Percentiles rank a stretch among this genome's conserved stretches.
phyloP scores from a whole-genome alignment of 345 rosid species.

The Brassica cretica region DNA sequence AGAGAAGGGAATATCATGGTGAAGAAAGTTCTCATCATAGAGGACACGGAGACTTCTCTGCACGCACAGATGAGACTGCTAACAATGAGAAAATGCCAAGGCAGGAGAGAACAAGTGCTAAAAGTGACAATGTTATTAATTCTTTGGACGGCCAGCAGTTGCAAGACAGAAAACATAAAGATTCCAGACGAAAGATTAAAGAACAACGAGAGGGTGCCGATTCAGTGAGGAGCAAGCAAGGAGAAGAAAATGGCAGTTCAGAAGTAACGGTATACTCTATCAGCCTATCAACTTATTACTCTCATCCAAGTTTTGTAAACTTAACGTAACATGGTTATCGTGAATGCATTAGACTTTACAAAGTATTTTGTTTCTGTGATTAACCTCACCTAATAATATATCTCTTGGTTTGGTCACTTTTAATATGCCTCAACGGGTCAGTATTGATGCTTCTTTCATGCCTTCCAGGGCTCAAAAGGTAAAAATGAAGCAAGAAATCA shows the following conservation, averaged over 20 bases:
- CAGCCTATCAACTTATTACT: constrained; percentile 17
- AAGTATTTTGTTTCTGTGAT: constrained; percentile 18
- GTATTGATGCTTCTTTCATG: constrained; percentile 33
- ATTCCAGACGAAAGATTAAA: constrained; percentile 63
- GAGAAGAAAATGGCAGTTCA: constrained; percentile 59
- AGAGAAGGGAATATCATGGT: constrained; percentile 66
- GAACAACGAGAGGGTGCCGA: constrained; percentile 65
- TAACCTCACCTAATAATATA: constrained; percentile 3
- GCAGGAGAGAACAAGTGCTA: constrained; percentile 66
- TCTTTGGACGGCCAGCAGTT: constrained; percentile 58
- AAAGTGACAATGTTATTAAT: constrained; percentile 55
- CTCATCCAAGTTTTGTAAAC: constrained; percentile 28
- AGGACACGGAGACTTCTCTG: constrained; percentile 64
- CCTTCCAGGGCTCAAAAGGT: constrained; percentile 62
- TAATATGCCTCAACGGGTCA: constrained; percentile 5
- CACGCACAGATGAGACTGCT: constrained; percentile 50
- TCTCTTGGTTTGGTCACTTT: constrained; percentile 18
- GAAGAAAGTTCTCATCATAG: constrained; percentile 63
- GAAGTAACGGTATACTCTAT: constrained; percentile 70
- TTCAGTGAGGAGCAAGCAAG: constrained; percentile 64
- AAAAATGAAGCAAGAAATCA: constrained; percentile 46
- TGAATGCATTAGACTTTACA: constrained; percentile 30
- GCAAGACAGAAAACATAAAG: constrained; percentile 70
- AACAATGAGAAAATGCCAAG: constrained; percentile 70
- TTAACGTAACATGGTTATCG: constrained; percentile 33